A percentile compares a stretch with the other conserved stretches of the same genome.
Evolutionary conservation across 805 yeast genomes (phyloP).

Genomic region (Barnettozyma vustinii): DNA sequence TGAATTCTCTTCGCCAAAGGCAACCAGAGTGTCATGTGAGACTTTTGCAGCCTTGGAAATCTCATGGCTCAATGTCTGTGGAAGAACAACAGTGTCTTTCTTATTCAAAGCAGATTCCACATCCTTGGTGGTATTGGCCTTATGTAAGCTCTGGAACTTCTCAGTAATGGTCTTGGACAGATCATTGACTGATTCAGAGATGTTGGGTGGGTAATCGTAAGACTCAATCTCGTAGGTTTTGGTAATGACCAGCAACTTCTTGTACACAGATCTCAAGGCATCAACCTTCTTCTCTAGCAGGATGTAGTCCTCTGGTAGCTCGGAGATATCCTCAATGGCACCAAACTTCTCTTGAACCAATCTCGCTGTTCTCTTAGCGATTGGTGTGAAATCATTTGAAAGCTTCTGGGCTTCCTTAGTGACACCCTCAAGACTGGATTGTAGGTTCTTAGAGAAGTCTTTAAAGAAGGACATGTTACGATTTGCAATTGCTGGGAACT

Average conservation of each 20-base stretch:
- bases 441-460: conserved; percentile 26
- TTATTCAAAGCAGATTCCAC: conserved; percentile 37
- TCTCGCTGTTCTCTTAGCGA: conserved; percentile 78
- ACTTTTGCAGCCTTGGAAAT: conserved; percentile 50
- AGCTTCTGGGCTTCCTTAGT: conserved; percentile 40
- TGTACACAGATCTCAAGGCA: conserved; percentile 29
- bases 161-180: conserved; percentile 52
- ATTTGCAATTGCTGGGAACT: neutral
- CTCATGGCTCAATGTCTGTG: conserved; percentile 73
- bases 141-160: conserved; percentile 54
- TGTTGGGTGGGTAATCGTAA: conserved; percentile 79
- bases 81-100: conserved; percentile 29
- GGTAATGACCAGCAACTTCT: conserved; percentile 32
- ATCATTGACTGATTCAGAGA: conserved; percentile 59
- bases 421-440: conserved; percentile 23
- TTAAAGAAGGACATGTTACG: conserved; percentile 25
- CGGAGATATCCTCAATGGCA: conserved; percentile 75
- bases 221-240: conserved; percentile 67
- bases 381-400: conserved; percentile 55
- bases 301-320: conserved; percentile 76
- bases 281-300: conserved; percentile 71
- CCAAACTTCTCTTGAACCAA: conserved; percentile 76
- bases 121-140: conserved; percentile 61
- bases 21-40: conserved; percentile 41
- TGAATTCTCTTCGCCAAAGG: conserved; percentile 25